A percentile compares a stretch with the other conserved stretches of the same genome.
Evolutionary conservation across 2,329 filamentous ascomycete species (phyloP).

Genomic region (Aspergillus costaricaensis): DNA sequence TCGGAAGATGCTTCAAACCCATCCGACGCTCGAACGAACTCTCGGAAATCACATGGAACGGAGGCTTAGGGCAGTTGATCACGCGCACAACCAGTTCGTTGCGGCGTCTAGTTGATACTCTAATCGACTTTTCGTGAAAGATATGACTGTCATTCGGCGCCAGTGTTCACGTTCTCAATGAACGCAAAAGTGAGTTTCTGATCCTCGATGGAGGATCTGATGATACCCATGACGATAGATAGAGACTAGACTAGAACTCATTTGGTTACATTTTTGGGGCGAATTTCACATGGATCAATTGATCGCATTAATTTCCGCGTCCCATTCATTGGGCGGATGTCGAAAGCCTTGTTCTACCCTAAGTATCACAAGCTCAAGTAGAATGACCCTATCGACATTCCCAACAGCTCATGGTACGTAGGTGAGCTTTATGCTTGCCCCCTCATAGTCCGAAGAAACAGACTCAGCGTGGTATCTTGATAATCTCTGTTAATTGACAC

Average conservation of each 20-base stretch:
- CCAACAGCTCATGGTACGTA: neutral
- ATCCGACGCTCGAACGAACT: neutral
- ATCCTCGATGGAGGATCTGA: neutral
- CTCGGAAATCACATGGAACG: neutral
- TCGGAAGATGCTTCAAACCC: neutral
- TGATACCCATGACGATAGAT: constrained; percentile 4
- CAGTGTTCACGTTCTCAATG: neutral
- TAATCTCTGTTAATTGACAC: too few relatives aligned
- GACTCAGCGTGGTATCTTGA: neutral
- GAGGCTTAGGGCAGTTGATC: neutral
- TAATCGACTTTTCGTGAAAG: neutral
- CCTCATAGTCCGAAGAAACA: neutral
- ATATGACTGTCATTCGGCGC: neutral
- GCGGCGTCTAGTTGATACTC: neutral
- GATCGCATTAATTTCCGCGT: neutral
- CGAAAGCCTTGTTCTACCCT: neutral
- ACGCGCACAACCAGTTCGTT: neutral
- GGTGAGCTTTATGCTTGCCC: too few relatives aligned
- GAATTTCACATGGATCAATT: neutral
- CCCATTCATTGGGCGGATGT: neutral
- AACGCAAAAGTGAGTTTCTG: neutral
- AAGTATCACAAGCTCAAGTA: neutral
- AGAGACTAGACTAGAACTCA: neutral
- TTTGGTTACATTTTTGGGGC: neutral
- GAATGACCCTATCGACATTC: neutral